These are phyloP conservation scores for Articulospora tetracladia DNA, from an alignment of 495 filamentous ascomycete genomes.

Conservation along the genomic window DNA sequence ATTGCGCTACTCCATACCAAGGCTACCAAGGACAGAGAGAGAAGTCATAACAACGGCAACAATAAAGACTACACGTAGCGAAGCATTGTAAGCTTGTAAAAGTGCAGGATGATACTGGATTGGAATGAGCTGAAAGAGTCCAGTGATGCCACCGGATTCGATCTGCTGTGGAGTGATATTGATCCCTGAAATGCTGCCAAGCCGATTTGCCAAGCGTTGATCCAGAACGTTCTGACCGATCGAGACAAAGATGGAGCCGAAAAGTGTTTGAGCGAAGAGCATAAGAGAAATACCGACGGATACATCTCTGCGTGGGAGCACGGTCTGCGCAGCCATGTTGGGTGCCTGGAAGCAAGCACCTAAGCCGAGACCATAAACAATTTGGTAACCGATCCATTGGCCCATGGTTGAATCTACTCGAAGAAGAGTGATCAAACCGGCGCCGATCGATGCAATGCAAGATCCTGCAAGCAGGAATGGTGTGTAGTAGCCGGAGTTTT, in stretches of 20 bases:
- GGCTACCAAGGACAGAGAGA: conserved; percentile 54
- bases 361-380: conserved; percentile 62
- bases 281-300: conserved; percentile 56
- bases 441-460: conserved; percentile 51
- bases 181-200: conserved; percentile 34
- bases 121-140: conserved; percentile 42
- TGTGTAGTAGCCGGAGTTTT: conserved; percentile 59
- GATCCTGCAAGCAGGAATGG: conserved; percentile 53
- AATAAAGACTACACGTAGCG: conserved; percentile 63
- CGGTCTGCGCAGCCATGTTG: conserved; percentile 53
- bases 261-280: conserved; percentile 56
- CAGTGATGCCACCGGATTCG: conserved; percentile 45
- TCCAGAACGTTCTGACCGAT: conserved; percentile 60
- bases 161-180: conserved; percentile 37
- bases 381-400: conserved; percentile 66
- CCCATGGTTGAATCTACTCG: conserved; percentile 40
- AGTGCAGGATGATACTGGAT: conserved; percentile 46
- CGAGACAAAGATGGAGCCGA: conserved; percentile 58
- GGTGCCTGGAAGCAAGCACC: conserved; percentile 66
- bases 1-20: conserved; percentile 60
- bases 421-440: conserved; percentile 62
- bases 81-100: conserved; percentile 63
- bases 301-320: conserved; percentile 46
- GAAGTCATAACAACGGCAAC: conserved; percentile 60
- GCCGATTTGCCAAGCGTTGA: conserved; percentile 45